Percentiles rank a stretch among this genome's conserved stretches.
Conservation (phyloP, 2,329 filamentous ascomycete species). For the Colletotrichum sojae region DNA sequence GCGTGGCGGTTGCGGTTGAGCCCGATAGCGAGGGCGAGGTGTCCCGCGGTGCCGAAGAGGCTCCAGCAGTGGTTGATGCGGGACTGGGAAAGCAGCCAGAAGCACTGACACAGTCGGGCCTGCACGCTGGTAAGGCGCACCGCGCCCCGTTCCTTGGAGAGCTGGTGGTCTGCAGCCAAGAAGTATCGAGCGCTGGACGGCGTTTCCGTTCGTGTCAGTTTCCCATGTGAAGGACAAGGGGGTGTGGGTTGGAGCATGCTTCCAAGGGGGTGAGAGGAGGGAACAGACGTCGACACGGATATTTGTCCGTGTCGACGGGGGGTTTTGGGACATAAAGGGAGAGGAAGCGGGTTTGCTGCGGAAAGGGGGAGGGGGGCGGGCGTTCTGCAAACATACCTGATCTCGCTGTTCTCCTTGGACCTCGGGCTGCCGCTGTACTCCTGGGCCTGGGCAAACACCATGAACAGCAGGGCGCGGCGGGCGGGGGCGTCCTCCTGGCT, state of each 20-base stretch:
- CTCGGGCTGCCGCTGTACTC: slow-evolving; percentile 51
- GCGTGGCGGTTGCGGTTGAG: slow-evolving; percentile 53
- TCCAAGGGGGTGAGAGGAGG: background rate
- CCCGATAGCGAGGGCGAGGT: slow-evolving; percentile 56
- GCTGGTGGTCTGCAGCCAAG: slow-evolving; percentile 54
- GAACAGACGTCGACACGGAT: background rate
- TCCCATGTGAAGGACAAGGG: background rate
- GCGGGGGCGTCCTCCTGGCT: slow-evolving; percentile 44
- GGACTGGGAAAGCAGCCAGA: slow-evolving; percentile 60
- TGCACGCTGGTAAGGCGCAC: slow-evolving; percentile 57
- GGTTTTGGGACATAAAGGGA: background rate
- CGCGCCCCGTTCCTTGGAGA: slow-evolving; percentile 55
- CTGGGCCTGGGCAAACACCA: slow-evolving; percentile 65
- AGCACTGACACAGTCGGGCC: slow-evolving; percentile 58
- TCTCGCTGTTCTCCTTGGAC: slow-evolving; percentile 27
- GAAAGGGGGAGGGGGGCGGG: background rate
- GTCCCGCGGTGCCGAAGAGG: slow-evolving; percentile 58
- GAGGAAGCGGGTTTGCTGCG: background rate
- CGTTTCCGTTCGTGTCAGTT: slow-evolving; percentile 10
- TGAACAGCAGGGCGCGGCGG: slow-evolving; percentile 61
- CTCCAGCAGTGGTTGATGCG: slow-evolving; percentile 64
- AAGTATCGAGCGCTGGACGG: slow-evolving; percentile 49
- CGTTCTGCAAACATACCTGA: slow-evolving; percentile 26
- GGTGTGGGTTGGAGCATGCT: background rate
- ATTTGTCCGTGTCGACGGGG: background rate